Evolutionary conservation across 805 yeast genomes (phyloP), one percentile per base, ranked within the genome.

Genomic region (Spathaspora arborariae): DNA sequence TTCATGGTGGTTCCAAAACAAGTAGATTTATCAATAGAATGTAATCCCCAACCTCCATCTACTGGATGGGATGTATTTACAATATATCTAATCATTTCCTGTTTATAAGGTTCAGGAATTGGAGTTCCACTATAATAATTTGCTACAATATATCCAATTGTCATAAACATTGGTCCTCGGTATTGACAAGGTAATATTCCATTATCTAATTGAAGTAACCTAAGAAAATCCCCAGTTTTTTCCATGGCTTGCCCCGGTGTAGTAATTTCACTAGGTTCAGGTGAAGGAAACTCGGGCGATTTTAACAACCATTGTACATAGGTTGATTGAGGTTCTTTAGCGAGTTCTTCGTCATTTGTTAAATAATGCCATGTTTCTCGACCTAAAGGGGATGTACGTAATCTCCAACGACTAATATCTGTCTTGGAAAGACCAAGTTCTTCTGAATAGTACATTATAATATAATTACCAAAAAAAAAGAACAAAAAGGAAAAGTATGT

Each of bases 1-100:
- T 90, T 91, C 55, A 94, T 76, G 0, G 88, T 74, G 1, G 99
- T 94, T 4, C 99, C 99, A 63, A 91, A 91, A 54, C 94, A 94
- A 0, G 99, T 94, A 7, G 94, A 83, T 62, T 92, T 94, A 62
- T 94, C 99, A 44, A 81, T 82, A 4, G 90, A 80, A 62, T 94
- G 97, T 34, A 94, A 72, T 0, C 99, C 99, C 99, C 99, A 94
- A 2, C 99, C 99, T n/a, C 99, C 99, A 64, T 94, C 99, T 0
- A 91, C 96, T 0, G 97, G 97, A 62, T 94, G 97, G 0, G 97
- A 84, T 0, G 88, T 79, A 62, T 94, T 94, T n/a, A 89, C 88
- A 15, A 94, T 67, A 60, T 91, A 94, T 49, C 99, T 75, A 21
- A 86, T 80, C 59, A 94, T 66, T 64, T 94, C 99, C 11, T 68